phyloP scores from a whole-genome alignment of 345 rosid genomes.

The Aquilaria malaccensis region DNA sequence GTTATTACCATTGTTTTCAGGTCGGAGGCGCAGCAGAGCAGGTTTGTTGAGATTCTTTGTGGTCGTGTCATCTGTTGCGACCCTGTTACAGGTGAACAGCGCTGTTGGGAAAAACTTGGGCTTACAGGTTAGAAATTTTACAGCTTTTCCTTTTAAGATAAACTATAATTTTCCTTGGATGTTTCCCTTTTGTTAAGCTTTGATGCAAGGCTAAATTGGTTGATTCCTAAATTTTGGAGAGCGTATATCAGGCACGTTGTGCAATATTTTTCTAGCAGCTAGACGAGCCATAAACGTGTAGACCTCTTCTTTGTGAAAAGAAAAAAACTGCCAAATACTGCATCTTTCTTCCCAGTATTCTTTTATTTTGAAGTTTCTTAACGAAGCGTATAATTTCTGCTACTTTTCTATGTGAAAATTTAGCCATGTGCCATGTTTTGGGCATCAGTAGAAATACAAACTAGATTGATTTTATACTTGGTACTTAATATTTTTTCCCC shows the following conservation, averaged over 20 bases:
- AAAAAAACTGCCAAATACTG: too few species aligned
- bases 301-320: too few species aligned
- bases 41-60: conserved; percentile 41
- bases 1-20: conserved; percentile 22
- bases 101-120: conserved; percentile 29
- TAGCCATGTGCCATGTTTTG: too few species aligned
- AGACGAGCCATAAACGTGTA: conserved; percentile 11
- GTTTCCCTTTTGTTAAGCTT: not conserved
- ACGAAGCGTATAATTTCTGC: too few species aligned
- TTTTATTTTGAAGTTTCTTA: too few species aligned
- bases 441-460: too few species aligned
- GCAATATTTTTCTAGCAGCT: conserved; percentile 5
- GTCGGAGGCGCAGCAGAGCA: conserved; percentile 48
- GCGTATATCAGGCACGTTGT: not conserved
- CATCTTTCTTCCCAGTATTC: too few species aligned
- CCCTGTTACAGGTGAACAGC: conserved; percentile 28
- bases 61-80: conserved; percentile 28
- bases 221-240: too few species aligned
- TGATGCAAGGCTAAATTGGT: not conserved
- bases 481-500: too few species aligned
- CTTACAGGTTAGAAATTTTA: conserved; percentile 29
- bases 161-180: not conserved
- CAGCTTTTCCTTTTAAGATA: not conserved
- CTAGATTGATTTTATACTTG: too few species aligned
- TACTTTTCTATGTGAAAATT: too few species aligned